Evolutionary conservation across 257 asterid genomes (phyloP).

Genomic region (Parsonsia alboflavescens): DNA sequence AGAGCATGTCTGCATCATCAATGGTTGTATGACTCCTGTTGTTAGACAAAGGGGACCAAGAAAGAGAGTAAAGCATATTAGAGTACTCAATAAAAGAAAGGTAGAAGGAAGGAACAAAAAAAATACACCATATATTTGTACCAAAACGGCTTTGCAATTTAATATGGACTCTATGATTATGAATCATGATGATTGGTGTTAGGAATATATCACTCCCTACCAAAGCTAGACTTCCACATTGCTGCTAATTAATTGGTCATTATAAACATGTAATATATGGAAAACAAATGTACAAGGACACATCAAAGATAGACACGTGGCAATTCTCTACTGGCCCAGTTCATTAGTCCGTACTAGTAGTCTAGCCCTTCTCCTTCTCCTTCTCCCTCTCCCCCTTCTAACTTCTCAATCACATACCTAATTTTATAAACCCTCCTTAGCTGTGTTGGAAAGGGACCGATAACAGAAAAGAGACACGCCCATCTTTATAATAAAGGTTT

Average conservation of each 20-base stretch:
- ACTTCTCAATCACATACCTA: constrained; percentile 16
- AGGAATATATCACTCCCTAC: constrained; percentile 10
- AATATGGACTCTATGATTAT: not conserved
- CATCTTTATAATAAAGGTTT: no score
- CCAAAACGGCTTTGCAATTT: not conserved
- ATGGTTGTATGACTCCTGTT: no score
- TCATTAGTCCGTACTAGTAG: constrained; percentile 15
- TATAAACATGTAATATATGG: constrained; percentile 8
- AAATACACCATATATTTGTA: not conserved
- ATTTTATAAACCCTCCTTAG: constrained; percentile 12
- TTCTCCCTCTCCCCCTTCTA: not conserved
- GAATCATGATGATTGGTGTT: not conserved
- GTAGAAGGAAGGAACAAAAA: not conserved
- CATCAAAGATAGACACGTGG: constrained; percentile 20
- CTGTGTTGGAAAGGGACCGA: constrained; percentile 26
- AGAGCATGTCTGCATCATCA: no score
- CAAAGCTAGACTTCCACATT: constrained; percentile 36
- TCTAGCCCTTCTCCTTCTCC: not conserved
- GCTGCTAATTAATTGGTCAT: constrained; percentile 38
- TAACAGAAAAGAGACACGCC: constrained; percentile 2
- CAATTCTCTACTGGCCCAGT: constrained; percentile 17
- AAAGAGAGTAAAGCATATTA: not conserved
- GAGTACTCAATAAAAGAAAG: not conserved
- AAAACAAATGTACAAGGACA: constrained; percentile 14
- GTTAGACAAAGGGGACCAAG: no score